phyloP scores from a whole-genome alignment of 805 yeast genomes.

The Zygosaccharomyces bisporus region DNA sequence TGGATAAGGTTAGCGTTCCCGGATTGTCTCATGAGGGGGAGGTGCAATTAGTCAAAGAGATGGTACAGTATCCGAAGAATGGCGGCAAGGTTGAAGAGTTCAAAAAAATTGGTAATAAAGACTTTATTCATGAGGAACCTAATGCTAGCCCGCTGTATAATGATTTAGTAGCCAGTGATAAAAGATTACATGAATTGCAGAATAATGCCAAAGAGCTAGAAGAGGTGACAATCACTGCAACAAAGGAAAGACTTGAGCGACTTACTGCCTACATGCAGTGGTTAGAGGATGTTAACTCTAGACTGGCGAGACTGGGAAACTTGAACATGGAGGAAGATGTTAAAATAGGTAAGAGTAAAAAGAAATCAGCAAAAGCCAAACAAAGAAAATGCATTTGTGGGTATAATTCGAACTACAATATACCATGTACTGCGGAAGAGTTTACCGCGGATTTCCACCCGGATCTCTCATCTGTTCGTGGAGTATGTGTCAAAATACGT shows the following conservation, averaged over 20 bases:
- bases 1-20: slow-evolving; percentile 14
- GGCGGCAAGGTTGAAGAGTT: slow-evolving; percentile 14
- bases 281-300: slow-evolving; percentile 26
- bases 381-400: slow-evolving; percentile 30
- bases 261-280: slow-evolving; percentile 34
- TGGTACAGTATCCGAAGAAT: slow-evolving; percentile 4
- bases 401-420: slow-evolving; percentile 16
- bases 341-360: slow-evolving; percentile 14
- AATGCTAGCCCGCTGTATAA: slow-evolving; percentile 18
- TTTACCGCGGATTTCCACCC: slow-evolving; percentile 17
- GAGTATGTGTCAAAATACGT: slow-evolving; percentile 28
- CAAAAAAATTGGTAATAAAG: slow-evolving; percentile 21
- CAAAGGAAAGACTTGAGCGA: slow-evolving; percentile 12
- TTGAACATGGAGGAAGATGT: background rate
- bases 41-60: slow-evolving; percentile 8
- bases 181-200: slow-evolving; percentile 17
- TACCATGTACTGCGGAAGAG: slow-evolving; percentile 21
- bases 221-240: slow-evolving; percentile 16
- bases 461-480: slow-evolving; percentile 11
- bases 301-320: slow-evolving; percentile 8
- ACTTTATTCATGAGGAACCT: slow-evolving; percentile 19
- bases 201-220: slow-evolving; percentile 13
- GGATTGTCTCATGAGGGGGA: slow-evolving; percentile 8
- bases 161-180: slow-evolving; percentile 20
- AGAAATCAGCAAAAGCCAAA: slow-evolving; percentile 15